phyloP scores from a whole-genome alignment of 2,329 filamentous ascomycete species.

The Cryphonectria japonica region DNA sequence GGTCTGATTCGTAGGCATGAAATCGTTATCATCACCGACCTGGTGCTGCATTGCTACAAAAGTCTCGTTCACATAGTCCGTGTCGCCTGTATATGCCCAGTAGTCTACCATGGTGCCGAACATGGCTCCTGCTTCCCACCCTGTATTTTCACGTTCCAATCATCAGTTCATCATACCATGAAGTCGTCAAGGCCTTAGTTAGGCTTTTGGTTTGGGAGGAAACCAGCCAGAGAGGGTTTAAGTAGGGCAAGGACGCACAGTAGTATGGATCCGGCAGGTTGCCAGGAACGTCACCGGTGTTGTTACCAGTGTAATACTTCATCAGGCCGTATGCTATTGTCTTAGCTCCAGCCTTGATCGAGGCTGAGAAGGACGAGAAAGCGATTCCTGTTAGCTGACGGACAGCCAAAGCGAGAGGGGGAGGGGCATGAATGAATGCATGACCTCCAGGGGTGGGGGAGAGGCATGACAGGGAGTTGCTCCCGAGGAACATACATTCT shows the following conservation, averaged over 20 bases:
- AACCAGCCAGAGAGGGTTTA: not conserved
- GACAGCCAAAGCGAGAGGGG: not conserved
- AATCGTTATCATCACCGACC: slow-evolving; percentile 55
- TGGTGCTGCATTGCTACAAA: slow-evolving; percentile 58
- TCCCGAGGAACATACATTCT: slow-evolving; percentile 15
- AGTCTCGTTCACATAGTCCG: slow-evolving; percentile 58
- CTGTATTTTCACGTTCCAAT: slow-evolving; percentile 40
- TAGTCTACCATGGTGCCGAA: slow-evolving; percentile 68
- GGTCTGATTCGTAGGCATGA: slow-evolving; percentile 59
- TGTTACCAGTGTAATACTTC: slow-evolving; percentile 32
- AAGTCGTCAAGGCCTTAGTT: too few species aligned
- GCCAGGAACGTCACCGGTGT: slow-evolving; percentile 30
- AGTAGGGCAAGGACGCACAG: slow-evolving; percentile 42
- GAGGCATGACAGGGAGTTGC: not conserved
- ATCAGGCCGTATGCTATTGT: slow-evolving; percentile 31
- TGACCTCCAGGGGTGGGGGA: not conserved
- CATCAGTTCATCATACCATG: too few species aligned
- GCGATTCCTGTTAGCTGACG: slow-evolving; percentile 12
- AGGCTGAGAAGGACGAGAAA: slow-evolving; percentile 13
- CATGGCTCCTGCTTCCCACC: slow-evolving; percentile 75
- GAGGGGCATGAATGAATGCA: not conserved
- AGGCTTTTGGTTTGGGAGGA: not conserved
- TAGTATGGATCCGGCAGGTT: slow-evolving; percentile 43
- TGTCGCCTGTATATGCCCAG: slow-evolving; percentile 65
- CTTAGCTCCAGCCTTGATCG: slow-evolving; percentile 28